Percentiles rank a stretch among this genome's conserved stretches.
Evolutionary conservation across 345 rosid species (phyloP).

Genomic region (Cardamine resedifolia): DNA sequence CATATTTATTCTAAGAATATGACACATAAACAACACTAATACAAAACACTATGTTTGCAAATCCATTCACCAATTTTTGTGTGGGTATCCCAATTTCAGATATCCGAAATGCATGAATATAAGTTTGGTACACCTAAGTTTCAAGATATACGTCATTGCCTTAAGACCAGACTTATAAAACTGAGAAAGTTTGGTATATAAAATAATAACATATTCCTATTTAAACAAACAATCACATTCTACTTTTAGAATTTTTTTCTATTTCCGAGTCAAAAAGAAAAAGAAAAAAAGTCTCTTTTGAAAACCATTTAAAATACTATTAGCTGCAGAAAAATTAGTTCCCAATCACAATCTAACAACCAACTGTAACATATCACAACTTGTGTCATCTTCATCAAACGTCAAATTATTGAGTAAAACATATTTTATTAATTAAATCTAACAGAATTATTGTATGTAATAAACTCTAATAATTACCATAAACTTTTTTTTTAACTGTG

Average conservation of each 20-base stretch:
- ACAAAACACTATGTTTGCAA: neutral
- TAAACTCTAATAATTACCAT: neutral
- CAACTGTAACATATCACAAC: constrained; percentile 24
- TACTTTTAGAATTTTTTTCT: constrained; percentile 14
- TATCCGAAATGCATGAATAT: neutral
- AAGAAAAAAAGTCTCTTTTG: constrained; percentile 17
- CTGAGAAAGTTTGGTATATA: constrained; percentile 24
- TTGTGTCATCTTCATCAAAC: constrained; percentile 10
- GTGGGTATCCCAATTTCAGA: neutral
- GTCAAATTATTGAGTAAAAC: neutral
- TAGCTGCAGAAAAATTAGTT: constrained; percentile 35
- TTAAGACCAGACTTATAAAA: neutral
- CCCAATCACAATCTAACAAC: constrained; percentile 28
- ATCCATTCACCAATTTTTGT: neutral
- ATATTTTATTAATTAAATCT: neutral
- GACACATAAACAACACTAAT: neutral
- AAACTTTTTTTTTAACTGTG: neutral
- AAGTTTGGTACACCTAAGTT: constrained; percentile 25
- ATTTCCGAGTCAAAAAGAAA: constrained; percentile 23
- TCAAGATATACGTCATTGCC: constrained; percentile 13
- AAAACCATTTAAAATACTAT: constrained; percentile 21
- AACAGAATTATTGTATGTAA: neutral
- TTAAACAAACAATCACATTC: constrained; percentile 13
- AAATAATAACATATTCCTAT: constrained; percentile 11
- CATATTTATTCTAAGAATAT: too few relatives aligned